phyloP scores from a whole-genome alignment of 352 stramenopile genomes.

The Pseudoperonospora humuli region DNA sequence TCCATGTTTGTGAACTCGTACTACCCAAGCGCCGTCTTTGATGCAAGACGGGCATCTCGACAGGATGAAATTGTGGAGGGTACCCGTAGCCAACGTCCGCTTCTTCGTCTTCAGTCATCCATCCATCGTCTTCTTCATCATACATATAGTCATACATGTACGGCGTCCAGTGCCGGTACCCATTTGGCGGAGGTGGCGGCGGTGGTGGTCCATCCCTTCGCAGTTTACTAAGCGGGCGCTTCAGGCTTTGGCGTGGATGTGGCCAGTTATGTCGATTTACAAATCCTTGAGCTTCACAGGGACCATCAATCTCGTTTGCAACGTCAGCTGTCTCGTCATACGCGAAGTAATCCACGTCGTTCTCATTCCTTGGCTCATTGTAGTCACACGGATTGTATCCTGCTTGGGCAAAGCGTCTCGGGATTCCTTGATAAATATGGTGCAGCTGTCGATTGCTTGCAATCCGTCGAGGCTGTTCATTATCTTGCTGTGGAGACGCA shows the following conservation, averaged over 20 bases:
- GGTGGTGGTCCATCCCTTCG: constrained; percentile 9
- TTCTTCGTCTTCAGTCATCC: constrained; percentile 30
- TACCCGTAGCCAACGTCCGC: constrained; percentile 17
- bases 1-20: constrained; percentile 14
- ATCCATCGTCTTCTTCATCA: constrained; percentile 27
- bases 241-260: constrained; percentile 11
- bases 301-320: constrained; percentile 9
- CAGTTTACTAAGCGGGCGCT: constrained; percentile 20
- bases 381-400: constrained; percentile 14
- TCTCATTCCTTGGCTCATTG: constrained; percentile 2
- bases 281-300: constrained; percentile 1
- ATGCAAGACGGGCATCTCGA: constrained; percentile 17
- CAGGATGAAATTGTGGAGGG: constrained; percentile 6
- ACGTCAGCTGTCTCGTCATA: constrained; percentile 13
- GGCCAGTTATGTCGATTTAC: constrained; percentile 4
- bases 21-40: constrained; percentile 19
- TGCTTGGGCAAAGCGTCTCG: constrained; percentile 7
- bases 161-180: constrained; percentile 23
- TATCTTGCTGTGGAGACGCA: background rate
- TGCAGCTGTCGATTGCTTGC: constrained; percentile 1
- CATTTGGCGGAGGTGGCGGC: constrained; percentile 22
- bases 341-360: constrained; percentile 2
- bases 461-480: constrained; percentile 7
- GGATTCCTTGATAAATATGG: constrained; percentile 13
- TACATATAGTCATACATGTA: constrained; percentile 33